Base-by-base conservation (phyloP, 2,329 filamentous ascomycete species). In the Bipolaris gigantea region DNA sequence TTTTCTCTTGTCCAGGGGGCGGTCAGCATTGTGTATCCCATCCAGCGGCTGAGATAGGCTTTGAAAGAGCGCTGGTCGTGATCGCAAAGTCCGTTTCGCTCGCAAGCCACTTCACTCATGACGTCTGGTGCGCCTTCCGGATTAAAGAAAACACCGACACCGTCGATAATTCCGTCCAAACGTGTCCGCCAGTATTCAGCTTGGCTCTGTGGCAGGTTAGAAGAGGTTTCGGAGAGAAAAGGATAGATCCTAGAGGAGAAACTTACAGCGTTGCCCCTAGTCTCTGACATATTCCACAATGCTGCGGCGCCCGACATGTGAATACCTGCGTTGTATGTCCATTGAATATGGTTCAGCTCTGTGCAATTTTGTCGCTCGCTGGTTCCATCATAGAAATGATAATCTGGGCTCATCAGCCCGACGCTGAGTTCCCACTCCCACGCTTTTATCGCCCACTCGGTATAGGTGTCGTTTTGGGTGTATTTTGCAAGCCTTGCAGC, bases 401-500 rank as follows among this genome's bases (percentile, higher is more conserved):
- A 77, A 4, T 74, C 71, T 1, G 69, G 62, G 44, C 76, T 78
- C 57, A 83, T 77, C 43, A 85, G 76, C 3, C 80, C 80, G 4
- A 83, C 74, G 11, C 60, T 64, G 0, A 59, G 54, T 41, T 79
- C 73, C 74, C 76, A 85, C 43, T 82, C 79, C 83, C 85, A 88
- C 11, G 83, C 73, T 61, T 80, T 83, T 34, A 79, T 69, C 1
- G 87, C 87, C 87, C 87, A 89, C 6, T 86, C 79, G 9, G 56
- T 16, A 46, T 70, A 71, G 16, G 64, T 68, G 23, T 79, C 69
- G 64, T 89, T 86, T 15, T 82, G 83, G 0, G 86, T 88, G 46
- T 83, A 84, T 46, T 86, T 83, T 9, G 85, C 87, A 13, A 92
- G 79, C 11, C 89, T 85, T 0, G 89, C 88, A 1, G 88, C 85